A percentile compares a stretch with the other conserved stretches of the same genome.
Conservation (phyloP, 2,329 filamentous ascomycete genomes). For the Rutstroemia sydowiana region DNA sequence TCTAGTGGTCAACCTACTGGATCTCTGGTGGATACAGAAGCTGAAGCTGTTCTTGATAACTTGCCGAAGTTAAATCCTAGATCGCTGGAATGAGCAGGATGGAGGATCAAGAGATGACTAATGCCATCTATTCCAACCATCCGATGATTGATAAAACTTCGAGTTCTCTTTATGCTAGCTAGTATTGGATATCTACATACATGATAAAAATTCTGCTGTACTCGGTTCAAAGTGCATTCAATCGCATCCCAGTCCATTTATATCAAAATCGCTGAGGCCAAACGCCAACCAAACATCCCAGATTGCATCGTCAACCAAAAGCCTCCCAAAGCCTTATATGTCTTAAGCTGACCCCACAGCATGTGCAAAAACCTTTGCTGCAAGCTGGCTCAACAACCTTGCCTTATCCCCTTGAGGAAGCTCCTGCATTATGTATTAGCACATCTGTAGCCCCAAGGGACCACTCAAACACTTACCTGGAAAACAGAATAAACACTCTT, state of each 20-base stretch:
- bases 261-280: not conserved
- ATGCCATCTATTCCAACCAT: too few species aligned
- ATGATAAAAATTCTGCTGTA: not conserved
- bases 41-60: too few species aligned
- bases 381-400: slow-evolving; percentile 73
- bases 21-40: too few species aligned
- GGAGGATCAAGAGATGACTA: too few species aligned
- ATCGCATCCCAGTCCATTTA: not conserved
- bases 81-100: too few species aligned
- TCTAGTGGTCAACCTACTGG: too few species aligned
- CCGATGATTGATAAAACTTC: too few species aligned
- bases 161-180: too few species aligned
- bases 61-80: too few species aligned
- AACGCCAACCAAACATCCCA: not conserved
- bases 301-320: not conserved
- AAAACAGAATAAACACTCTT: slow-evolving; percentile 92
- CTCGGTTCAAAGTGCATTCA: not conserved
- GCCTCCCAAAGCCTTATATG: not conserved
- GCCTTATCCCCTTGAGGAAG: slow-evolving; percentile 77
- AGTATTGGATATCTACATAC: not conserved
- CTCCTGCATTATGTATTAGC: slow-evolving; percentile 34
- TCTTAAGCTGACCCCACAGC: slow-evolving; percentile 50
- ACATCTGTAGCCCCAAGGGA: not conserved
- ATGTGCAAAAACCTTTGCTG: slow-evolving; percentile 57
- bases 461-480: not conserved